Base-by-base conservation (phyloP, 2,329 filamentous ascomycete genomes). In the Drechslerella stenobrocha region DNA sequence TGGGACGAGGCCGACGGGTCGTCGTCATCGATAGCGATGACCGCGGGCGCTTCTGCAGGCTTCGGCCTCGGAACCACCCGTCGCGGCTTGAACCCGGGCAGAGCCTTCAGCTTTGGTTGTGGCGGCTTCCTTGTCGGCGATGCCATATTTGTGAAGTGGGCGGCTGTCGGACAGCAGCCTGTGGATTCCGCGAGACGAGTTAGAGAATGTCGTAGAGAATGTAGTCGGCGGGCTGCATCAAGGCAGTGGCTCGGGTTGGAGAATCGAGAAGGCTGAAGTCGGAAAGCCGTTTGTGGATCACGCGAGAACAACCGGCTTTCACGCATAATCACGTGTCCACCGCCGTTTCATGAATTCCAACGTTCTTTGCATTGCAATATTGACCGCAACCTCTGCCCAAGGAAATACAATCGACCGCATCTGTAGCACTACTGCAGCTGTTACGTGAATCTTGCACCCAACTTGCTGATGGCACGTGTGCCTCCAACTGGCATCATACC, bases 121-220 rank as follows among this genome's bases (percentile, higher is more conserved):
- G 24, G 51, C 44, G 20, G 46, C 53, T 47, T 45, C 24, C 44
- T 37, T 13, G 26, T 20, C 22, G 35, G 23, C 28, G 60, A 51
- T 13, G 42, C 48, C 63, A 67, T 66, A 52, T 18, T 50, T 26
- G 15, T n/a, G n/a, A n/a, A n/a, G n/a, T n/a, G n/a, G n/a, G n/a
- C n/a, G n/a, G n/a, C n/a, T n/a, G n/a, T n/a, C n/a, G n/a, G n/a
- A n/a, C n/a, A n/a, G n/a, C n/a, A n/a, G n/a, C n/a, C n/a, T n/a
- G n/a, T n/a, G n/a, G n/a, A n/a, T n/a, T n/a, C n/a, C n/a, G n/a
- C n/a, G n/a, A 20, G 5, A 13, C 8, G 18, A 6, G 30, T 13
- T 32, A 13, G 30, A 32, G 6, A 32, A 13, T 13, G 34, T 13
- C 4, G 37, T 2, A 28, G 23, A n/a, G 20, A 40, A 15, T 53